Evolutionary conservation across 495 filamentous ascomycete species (phyloP), one percentile per base, ranked within the genome.

Genomic region (Podospora pseudocomata): DNA sequence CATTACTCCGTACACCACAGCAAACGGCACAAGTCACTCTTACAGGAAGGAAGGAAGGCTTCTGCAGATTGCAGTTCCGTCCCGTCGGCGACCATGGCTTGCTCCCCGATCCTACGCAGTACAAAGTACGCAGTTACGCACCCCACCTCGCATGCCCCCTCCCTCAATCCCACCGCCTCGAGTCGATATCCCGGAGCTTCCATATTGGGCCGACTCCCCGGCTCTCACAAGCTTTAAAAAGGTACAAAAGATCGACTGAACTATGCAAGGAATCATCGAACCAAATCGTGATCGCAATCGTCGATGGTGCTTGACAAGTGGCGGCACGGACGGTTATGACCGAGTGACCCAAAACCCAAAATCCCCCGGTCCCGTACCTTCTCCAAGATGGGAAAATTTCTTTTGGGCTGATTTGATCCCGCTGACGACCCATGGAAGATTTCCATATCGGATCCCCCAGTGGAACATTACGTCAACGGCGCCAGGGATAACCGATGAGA

Each of bases 381-480:
- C 23, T 49, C 39, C 39, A 49, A 18, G 9, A 60, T 27, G 55
- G 65, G 54, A 67, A 62, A 59, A 57, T 59, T 59, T 59, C 60
- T 55, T 59, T 49, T 67, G 30, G 19, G 27, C 26, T 34, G 65
- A 32, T 61, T 15, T 32, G 4, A 32, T 49, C 39, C 39, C 39
- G 15, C 39, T 49, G 39, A 49, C 2, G 34, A 32, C 58, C 30
- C 11, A 28, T 30, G 26, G 61, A 54, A 53, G 39, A 49, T 49
- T 18, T 49, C 39, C 39, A 49, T 63, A 57, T 67, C 65, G 65
- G 65, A 67, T 67, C 70, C 34, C 11, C 9, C 28, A 28, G 49
- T 39, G 44, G 63, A 57, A 32, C 61, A 66, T 65, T 66, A 73
- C 72, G 72, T 73, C 72, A 73, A 63, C 61, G 62, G 64, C 63